Conservation (phyloP, 2,329 filamentous ascomycete species). For the Helminthosporium solani region DNA sequence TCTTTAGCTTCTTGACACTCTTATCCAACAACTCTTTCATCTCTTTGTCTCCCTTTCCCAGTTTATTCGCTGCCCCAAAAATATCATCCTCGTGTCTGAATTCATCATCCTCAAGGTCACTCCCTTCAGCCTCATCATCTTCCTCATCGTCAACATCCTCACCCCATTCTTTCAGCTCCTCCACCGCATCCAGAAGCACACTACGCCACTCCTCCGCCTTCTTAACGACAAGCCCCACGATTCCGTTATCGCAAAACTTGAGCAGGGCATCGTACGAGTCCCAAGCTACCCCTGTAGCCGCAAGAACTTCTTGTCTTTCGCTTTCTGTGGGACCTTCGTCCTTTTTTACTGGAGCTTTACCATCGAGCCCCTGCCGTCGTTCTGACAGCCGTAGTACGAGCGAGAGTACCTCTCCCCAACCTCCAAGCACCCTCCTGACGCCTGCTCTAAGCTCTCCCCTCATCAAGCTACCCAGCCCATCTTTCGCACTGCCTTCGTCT, state of each 20-base stretch:
- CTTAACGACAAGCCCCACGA: slow-evolving; percentile 67
- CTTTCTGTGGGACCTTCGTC: slow-evolving; percentile 23
- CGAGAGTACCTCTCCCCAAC: slow-evolving; percentile 61
- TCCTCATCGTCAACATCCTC: slow-evolving; percentile 68
- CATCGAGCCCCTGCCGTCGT: slow-evolving; percentile 39
- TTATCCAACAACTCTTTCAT: slow-evolving; percentile 66
- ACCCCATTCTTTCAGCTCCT: slow-evolving; percentile 86
- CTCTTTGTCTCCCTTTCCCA: slow-evolving; percentile 62
- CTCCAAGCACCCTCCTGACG: slow-evolving; percentile 61
- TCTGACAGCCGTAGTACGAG: slow-evolving; percentile 63
- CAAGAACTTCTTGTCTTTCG: slow-evolving; percentile 51
- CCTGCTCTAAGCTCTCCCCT: slow-evolving; percentile 63
- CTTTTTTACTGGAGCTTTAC: slow-evolving; percentile 6
- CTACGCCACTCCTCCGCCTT: slow-evolving; percentile 75
- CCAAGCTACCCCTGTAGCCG: slow-evolving; percentile 78
- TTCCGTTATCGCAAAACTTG: slow-evolving; percentile 63
- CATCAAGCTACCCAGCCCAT: slow-evolving; percentile 49
- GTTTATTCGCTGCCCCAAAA: slow-evolving; percentile 62
- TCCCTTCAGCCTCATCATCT: slow-evolving; percentile 40
- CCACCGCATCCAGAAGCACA: slow-evolving; percentile 76
- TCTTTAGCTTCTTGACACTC: slow-evolving; percentile 64
- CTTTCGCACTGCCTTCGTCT: slow-evolving; percentile 12
- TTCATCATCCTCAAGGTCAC: slow-evolving; percentile 43
- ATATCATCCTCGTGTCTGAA: slow-evolving; percentile 64
- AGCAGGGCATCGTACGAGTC: slow-evolving; percentile 74